Evolutionary conservation across 106 monocot genomes (phyloP).

Genomic region (Apostasia shenzhenica): DNA sequence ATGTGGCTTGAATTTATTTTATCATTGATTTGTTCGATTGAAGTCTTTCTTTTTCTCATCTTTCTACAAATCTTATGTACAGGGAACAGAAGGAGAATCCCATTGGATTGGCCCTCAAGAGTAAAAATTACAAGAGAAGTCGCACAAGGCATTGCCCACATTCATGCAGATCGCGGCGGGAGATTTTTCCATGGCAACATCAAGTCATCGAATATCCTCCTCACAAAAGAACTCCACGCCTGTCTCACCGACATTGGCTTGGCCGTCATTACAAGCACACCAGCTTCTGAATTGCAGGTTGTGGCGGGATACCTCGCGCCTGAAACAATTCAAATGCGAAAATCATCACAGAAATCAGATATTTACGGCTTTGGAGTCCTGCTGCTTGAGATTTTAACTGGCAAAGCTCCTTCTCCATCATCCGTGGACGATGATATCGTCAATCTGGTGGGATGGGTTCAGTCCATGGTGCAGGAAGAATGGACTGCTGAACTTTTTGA

Average conservation of each 20-base stretch:
- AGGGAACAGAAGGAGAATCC: conserved; percentile 48
- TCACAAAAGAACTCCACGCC: conserved; percentile 36
- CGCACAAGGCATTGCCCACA: conserved; percentile 56
- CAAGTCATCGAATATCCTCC: conserved; percentile 66
- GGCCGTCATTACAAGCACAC: conserved; percentile 36
- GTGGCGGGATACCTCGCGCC: conserved; percentile 68
- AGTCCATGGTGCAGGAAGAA: conserved; percentile 79
- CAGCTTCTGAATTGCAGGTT: conserved; percentile 23
- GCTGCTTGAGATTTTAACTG: conserved; percentile 79
- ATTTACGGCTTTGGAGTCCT: conserved; percentile 90
- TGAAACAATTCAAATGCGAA: conserved; percentile 47
- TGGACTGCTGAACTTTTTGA: conserved; percentile 98
- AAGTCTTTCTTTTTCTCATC: not conserved
- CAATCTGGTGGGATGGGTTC: conserved; percentile 73
- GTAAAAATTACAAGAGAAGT: conserved; percentile 61
- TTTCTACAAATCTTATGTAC: not conserved
- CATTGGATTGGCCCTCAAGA: conserved; percentile 69
- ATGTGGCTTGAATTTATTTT: not conserved
- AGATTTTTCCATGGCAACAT: conserved; percentile 85
- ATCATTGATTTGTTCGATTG: not conserved
- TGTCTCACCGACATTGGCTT: conserved; percentile 56
- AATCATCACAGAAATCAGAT: conserved; percentile 69
- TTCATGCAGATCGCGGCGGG: conserved; percentile 59
- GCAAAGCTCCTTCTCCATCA: conserved; percentile 62
- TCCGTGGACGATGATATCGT: conserved; percentile 36